Evolutionary conservation across 2,329 filamentous ascomycete species (phyloP), one percentile per base, ranked within the genome.

Genomic region (Chrysoporthe puriensis): DNA sequence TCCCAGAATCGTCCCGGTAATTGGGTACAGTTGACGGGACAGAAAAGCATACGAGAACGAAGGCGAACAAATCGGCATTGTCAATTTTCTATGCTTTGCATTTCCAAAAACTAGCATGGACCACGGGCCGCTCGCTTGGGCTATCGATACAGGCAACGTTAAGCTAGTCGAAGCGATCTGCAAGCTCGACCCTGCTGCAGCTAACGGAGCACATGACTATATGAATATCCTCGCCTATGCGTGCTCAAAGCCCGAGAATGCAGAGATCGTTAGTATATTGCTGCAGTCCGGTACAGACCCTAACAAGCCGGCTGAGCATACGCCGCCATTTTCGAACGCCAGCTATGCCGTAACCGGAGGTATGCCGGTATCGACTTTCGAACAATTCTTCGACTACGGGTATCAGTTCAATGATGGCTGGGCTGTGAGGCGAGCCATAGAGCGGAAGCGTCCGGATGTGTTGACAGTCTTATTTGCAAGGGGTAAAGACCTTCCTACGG

Each of bases 321-420:
- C 52, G 52, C 56, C 56, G n/a, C 34, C 34, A 8, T 59, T 21
- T 11, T 43, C 56, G 1, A 59, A 59, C 13, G 56, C n/a, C 56
- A 7, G n/a, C 13, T 43, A 59, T 21, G 56, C 56, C 11, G 56
- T 43, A 14, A 13, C n/a, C 4, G 56, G 34, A 26, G 56, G 56
- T 21, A 40, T 59, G 56, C 56, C 56, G 36, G 36, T 36, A 18
- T 59, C 36, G 18, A 59, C 56, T 2, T 59, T 59, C 9, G 36
- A 59, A 36, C 56, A 59, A 36, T 43, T 59, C n/a, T 59, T 59
- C 16, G 56, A 59, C 18, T 14, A 21, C 36, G 56, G 56, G 36
- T 59, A 59, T 26, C 4, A 4, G 18, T 59, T 59, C 13, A 11
- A 43, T 4, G 36, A 59, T 26, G 56, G 56, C 56, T 43, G 40